phyloP scores from a whole-genome alignment of 345 rosid genomes.

The Diplotaxis tenuifolia region DNA sequence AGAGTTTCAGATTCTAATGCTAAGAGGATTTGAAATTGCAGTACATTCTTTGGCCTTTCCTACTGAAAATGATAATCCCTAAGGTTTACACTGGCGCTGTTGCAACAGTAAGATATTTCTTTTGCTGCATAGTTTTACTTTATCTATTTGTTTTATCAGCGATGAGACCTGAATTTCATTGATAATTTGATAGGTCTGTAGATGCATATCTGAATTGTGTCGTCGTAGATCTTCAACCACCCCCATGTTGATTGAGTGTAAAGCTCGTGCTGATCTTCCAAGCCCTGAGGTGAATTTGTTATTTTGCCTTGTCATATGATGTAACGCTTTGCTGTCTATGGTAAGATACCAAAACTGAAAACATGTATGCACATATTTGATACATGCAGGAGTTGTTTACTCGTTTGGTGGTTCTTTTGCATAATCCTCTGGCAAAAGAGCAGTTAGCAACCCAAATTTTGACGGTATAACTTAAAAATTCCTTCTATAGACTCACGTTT shows the following conservation, averaged over 20 bases:
- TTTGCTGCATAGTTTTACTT: background rate
- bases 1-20: conserved; percentile 2
- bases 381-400: conserved; percentile 82
- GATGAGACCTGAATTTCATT: conserved; percentile 4
- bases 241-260: conserved; percentile 73
- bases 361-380: conserved; percentile 4
- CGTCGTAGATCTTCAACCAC: conserved; percentile 57
- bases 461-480: conserved; percentile 41
- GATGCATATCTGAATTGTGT: conserved; percentile 91
- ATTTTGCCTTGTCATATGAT: conserved; percentile 20
- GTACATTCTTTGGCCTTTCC: conserved; percentile 96
- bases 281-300: conserved; percentile 64
- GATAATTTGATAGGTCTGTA: conserved; percentile 67
- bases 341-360: conserved; percentile 8
- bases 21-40: conserved; percentile 42
- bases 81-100: conserved; percentile 66
- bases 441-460: conserved; percentile 86
- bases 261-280: conserved; percentile 81
- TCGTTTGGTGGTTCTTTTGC: conserved; percentile 91
- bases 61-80: conserved; percentile 82
- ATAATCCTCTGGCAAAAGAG: conserved; percentile 86
- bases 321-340: conserved; percentile 19
- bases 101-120: conserved; percentile 61
- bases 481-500: conserved; percentile 3
- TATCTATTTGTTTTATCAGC: background rate